Evolutionary conservation across 805 yeast species (phyloP).

Genomic region (Starmerella kuoi): DNA sequence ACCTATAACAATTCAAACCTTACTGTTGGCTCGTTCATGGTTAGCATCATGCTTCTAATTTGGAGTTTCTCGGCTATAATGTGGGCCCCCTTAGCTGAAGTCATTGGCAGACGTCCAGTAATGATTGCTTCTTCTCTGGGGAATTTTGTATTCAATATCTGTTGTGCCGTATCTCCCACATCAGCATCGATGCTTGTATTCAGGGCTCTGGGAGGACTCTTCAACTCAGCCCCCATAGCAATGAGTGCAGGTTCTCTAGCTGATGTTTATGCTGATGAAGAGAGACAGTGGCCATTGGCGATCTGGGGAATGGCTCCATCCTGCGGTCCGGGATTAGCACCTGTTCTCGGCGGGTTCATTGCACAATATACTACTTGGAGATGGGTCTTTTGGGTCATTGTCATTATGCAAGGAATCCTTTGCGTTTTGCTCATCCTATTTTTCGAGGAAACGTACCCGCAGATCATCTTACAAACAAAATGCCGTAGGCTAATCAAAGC

Average conservation of each 20-base stretch:
- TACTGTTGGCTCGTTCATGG: conserved; percentile 40
- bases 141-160: conserved; percentile 33
- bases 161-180: conserved; percentile 48
- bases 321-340: conserved; percentile 43
- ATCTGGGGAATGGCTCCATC: conserved; percentile 49
- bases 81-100: conserved; percentile 56
- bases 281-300: conserved; percentile 46
- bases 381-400: conserved; percentile 50
- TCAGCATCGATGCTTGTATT: conserved; percentile 46
- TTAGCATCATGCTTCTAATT: conserved; percentile 56
- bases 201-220: conserved; percentile 53
- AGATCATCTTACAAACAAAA: conserved; percentile 38
- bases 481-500: conserved; percentile 38
- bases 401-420: conserved; percentile 42
- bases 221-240: conserved; percentile 55
- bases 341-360: conserved; percentile 41
- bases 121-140: conserved; percentile 42
- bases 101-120: conserved; percentile 49
- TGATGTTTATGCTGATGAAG: conserved; percentile 42
- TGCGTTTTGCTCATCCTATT: conserved; percentile 36
- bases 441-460: conserved; percentile 49
- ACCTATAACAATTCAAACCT: conserved; percentile 35
- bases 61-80: conserved; percentile 57
- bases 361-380: conserved; percentile 44
- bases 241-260: conserved; percentile 61